phyloP scores from a whole-genome alignment of 2,329 filamentous ascomycete genomes.

The Hypoxylon sp. region DNA sequence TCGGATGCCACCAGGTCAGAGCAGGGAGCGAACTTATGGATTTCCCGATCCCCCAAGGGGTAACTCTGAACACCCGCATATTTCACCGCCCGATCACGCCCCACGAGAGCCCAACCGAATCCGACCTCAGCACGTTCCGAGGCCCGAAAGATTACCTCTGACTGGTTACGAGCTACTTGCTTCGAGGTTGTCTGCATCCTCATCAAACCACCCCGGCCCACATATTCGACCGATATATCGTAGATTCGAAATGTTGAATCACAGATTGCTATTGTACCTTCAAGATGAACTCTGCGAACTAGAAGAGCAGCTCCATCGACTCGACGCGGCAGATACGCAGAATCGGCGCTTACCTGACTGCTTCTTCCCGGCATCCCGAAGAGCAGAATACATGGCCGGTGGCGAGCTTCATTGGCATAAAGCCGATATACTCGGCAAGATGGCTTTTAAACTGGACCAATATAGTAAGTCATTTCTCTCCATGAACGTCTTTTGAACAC shows the following conservation, averaged over 20 bases:
- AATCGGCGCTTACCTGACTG: constrained; percentile 59
- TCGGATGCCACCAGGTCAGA: constrained; percentile 33
- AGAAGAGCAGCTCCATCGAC: constrained; percentile 79
- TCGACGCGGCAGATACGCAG: constrained; percentile 74
- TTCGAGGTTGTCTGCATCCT: constrained; percentile 63
- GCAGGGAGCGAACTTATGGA: constrained; percentile 56
- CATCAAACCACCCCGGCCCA: constrained; percentile 44
- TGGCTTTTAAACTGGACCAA: constrained; percentile 76
- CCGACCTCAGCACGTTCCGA: constrained; percentile 57
- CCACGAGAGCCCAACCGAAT: constrained; percentile 55
- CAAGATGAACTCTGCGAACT: constrained; percentile 88
- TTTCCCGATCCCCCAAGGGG: constrained; percentile 62
- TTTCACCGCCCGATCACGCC: constrained; percentile 57
- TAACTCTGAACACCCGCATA: constrained; percentile 56
- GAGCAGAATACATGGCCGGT: constrained; percentile 68
- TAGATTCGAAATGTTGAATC: constrained; percentile 85
- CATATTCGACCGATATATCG: constrained; percentile 77
- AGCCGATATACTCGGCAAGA: constrained; percentile 72
- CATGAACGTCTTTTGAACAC: neutral
- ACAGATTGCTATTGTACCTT: constrained; percentile 83
- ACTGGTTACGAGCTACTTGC: constrained; percentile 76
- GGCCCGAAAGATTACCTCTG: constrained; percentile 61
- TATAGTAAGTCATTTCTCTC: constrained; percentile 70
- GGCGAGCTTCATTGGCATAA: constrained; percentile 72
- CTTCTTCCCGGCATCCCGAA: constrained; percentile 71